Evolutionary conservation across 441 rosid species (phyloP), one percentile per base, ranked within the genome.

Genomic region (Mallotus japonicus): DNA sequence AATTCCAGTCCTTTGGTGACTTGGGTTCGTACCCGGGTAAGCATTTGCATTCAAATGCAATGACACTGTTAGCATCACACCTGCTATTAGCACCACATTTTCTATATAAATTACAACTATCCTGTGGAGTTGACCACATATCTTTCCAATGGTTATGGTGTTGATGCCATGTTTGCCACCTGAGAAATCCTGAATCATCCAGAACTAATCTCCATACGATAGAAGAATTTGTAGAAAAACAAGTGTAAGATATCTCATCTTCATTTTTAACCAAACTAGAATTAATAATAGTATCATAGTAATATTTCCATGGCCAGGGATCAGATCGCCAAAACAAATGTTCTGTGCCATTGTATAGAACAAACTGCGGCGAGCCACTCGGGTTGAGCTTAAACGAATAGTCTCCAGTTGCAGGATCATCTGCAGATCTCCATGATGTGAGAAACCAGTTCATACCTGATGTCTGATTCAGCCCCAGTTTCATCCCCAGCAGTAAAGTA

Each of bases 81-180:
- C 34, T 47, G 2, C 79, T 76, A 70, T 85, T 49, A 16, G 81
- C 55, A 22, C 86, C 88, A 67, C 85, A 85, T 0, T 8, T 72
- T 8, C 61, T 69, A 37, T 78, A 83, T 4, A 3, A 12, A 55
- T 83, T 83, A 40, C 84, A 83, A n/a, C 3, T 16, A 3, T 75
- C 73, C 17, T 22, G 65, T 0, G 80, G 76, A 0, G 32, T 17
- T 24, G 32, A 6, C 68, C 75, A 62, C 14, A 16, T 16, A 4
- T 68, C 15, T 64, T 6, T 56, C 86, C 88, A 85, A 28, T 28
- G 46, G n/a, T 62, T 50, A 22, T 53, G 1, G 1, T 11, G 16
- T 44, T 82, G 56, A 19, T 14, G 69, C 85, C 86, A 83, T 6
- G 10, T 37, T 20, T 62, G 57, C 17, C 70, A 20, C 34, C 42